A percentile compares a stretch with the other conserved stretches of the same genome.
These are phyloP conservation scores for Fusarium sp. DNA, from an alignment of 2,329 filamentous ascomycete genomes.

Conservation along the genomic window DNA sequence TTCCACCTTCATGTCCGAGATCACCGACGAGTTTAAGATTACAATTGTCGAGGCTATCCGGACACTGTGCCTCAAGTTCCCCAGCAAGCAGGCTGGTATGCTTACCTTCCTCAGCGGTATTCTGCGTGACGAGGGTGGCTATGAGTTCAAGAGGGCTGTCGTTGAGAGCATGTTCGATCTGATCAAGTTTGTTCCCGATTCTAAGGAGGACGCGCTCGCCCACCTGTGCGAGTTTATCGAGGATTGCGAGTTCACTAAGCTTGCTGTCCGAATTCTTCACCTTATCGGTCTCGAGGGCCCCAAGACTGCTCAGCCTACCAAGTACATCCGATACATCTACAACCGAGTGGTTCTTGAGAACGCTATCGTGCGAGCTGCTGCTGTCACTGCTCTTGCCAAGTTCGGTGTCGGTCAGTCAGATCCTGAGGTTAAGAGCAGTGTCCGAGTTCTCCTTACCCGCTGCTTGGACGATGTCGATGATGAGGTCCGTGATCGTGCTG, in stretches of 20 bases:
- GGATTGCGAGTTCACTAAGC: slow-evolving; percentile 98
- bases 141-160: slow-evolving; percentile 97
- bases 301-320: slow-evolving; percentile 94
- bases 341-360: slow-evolving; percentile 98
- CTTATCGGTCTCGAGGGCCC: slow-evolving; percentile 94
- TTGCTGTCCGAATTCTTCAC: slow-evolving; percentile 94
- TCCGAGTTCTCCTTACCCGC: slow-evolving; percentile 89
- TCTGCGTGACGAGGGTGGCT: slow-evolving; percentile 94
- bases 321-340: slow-evolving; percentile 99
- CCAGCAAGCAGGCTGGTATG: slow-evolving; percentile 98
- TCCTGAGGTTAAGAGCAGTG: slow-evolving; percentile 95
- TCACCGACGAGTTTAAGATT: slow-evolving; percentile 99
- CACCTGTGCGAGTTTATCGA: slow-evolving; percentile 99
- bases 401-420: slow-evolving; percentile 98
- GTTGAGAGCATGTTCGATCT: slow-evolving; percentile 99
- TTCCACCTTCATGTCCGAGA: slow-evolving; percentile 97
- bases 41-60: slow-evolving; percentile 99
- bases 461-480: slow-evolving; percentile 98
- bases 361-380: slow-evolving; percentile 92
- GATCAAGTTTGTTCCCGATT: slow-evolving; percentile 97
- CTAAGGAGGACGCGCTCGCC: slow-evolving; percentile 83
- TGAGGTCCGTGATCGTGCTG: slow-evolving; percentile 95
- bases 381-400: slow-evolving; percentile 94
- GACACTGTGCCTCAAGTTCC: slow-evolving; percentile 96
- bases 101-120: slow-evolving; percentile 97